Evolutionary conservation across 1,284 basidiomycete genomes (phyloP).

Genomic region (Trametes sp.): DNA sequence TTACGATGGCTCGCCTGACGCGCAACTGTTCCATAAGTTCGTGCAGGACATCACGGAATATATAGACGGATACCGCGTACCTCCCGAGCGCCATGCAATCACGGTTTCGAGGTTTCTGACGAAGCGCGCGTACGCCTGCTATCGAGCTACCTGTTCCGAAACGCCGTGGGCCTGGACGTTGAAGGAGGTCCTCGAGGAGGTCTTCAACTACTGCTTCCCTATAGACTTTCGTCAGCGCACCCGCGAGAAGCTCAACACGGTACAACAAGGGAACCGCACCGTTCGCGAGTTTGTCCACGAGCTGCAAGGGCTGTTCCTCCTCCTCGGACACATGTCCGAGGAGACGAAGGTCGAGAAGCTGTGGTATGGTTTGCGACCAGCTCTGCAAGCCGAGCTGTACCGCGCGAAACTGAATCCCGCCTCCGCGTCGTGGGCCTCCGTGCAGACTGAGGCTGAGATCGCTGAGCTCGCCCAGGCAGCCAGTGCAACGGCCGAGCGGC

Average conservation of each 20-base stretch:
- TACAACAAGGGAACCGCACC: slow-evolving; percentile 1
- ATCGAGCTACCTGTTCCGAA: slow-evolving; percentile 39
- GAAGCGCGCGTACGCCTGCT: slow-evolving; percentile 47
- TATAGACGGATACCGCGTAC: slow-evolving; percentile 17
- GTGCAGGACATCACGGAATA: slow-evolving; percentile 21
- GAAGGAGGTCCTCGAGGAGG: slow-evolving; percentile 40
- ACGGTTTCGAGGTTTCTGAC: slow-evolving; percentile 30
- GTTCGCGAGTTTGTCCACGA: slow-evolving; percentile 23
- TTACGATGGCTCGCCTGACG: slow-evolving; percentile 14
- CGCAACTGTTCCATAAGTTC: slow-evolving; percentile 21
- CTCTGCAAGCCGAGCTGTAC: slow-evolving; percentile 18
- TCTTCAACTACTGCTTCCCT: slow-evolving; percentile 53
- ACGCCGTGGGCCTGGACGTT: slow-evolving; percentile 32
- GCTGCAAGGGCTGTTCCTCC: slow-evolving; percentile 11
- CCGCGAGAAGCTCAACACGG: neutral
- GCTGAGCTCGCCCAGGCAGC: slow-evolving; percentile 11
- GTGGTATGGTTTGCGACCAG: slow-evolving; percentile 12
- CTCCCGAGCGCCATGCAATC: neutral
- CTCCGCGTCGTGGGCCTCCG: slow-evolving; percentile 5
- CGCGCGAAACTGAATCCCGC: slow-evolving; percentile 4
- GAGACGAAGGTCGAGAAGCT: slow-evolving; percentile 12
- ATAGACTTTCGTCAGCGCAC: slow-evolving; percentile 39
- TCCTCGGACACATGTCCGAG: slow-evolving; percentile 7
- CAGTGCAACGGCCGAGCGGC: neutral
- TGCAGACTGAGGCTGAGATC: slow-evolving; percentile 15